Evolutionary conservation across 176 grass and related monocot genomes (phyloP).

Genomic region (Echinochloa phyllopogon): DNA sequence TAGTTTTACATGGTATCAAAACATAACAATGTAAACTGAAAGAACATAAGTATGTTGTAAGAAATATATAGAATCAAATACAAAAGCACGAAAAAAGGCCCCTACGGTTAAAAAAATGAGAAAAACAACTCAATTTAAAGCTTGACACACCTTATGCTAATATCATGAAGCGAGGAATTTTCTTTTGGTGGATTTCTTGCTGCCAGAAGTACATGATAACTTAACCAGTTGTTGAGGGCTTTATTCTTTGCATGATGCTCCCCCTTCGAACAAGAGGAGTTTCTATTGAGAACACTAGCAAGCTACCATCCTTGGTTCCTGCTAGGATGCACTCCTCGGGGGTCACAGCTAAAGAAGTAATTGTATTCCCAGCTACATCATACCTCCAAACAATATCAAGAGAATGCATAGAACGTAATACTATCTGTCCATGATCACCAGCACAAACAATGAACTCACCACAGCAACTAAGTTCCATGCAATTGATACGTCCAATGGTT

Average conservation of each 20-base stretch:
- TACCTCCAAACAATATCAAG: constrained; percentile 86
- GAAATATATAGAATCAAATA: not conserved
- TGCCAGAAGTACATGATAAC: constrained; percentile 8
- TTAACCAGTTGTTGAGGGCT: constrained; percentile 41
- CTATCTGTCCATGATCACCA: constrained; percentile 85
- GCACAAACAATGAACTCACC: constrained; percentile 85
- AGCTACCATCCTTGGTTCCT: constrained; percentile 85
- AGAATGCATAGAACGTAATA: constrained; percentile 89
- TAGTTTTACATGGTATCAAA: constrained; percentile 4
- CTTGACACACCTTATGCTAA: constrained; percentile 28
- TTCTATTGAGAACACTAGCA: constrained; percentile 90
- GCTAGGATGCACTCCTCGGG: constrained; percentile 90
- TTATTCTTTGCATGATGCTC: constrained; percentile 57
- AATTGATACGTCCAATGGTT: constrained; percentile 78
- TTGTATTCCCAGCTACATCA: constrained; percentile 75
- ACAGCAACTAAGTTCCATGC: constrained; percentile 90
- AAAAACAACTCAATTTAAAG: constrained; percentile 17
- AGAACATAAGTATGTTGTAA: not conserved
- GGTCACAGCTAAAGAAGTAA: constrained; percentile 84
- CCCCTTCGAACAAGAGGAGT: constrained; percentile 66
- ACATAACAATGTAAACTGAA: not conserved
- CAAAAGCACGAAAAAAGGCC: constrained; percentile 16
- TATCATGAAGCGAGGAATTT: constrained; percentile 8
- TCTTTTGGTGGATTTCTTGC: constrained; percentile 4
- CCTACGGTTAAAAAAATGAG: not conserved